Percentiles rank a stretch among this genome's conserved stretches.
Evolutionary conservation across 805 yeast species (phyloP).

Genomic region (Candida ortonii): DNA sequence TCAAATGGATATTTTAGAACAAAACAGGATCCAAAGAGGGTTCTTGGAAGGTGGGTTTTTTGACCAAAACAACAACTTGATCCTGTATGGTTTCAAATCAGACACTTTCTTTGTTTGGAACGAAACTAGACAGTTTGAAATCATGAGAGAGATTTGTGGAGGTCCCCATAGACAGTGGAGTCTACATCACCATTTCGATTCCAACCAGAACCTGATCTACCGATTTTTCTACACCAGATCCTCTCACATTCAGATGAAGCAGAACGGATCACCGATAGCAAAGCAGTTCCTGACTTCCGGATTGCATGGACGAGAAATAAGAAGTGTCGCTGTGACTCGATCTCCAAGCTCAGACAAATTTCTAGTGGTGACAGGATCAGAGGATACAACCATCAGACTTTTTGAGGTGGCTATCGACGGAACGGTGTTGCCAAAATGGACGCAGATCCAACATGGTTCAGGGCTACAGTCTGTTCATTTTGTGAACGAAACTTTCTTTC

Average conservation of each 20-base stretch:
- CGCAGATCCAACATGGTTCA: conserved; percentile 78
- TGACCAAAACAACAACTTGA: conserved; percentile 41
- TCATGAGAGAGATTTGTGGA: conserved; percentile 74
- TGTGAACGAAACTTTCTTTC: conserved; percentile 46
- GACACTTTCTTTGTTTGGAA: conserved; percentile 78
- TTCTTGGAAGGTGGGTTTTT: conserved; percentile 73
- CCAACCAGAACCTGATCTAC: conserved; percentile 27
- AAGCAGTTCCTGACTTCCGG: conserved; percentile 50
- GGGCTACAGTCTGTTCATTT: conserved; percentile 78
- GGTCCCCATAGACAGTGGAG: conserved; percentile 90
- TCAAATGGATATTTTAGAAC: conserved; percentile 20
- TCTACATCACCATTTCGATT: conserved; percentile 30
- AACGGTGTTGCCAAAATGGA: conserved; percentile 47
- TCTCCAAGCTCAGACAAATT: conserved; percentile 31
- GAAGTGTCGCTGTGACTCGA: conserved; percentile 57
- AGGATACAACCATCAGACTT: conserved; percentile 78
- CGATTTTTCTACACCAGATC: conserved; percentile 61
- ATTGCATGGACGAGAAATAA: conserved; percentile 87
- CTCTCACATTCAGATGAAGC: conserved; percentile 42
- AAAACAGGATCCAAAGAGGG: conserved; percentile 69
- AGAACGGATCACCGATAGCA: conserved; percentile 22
- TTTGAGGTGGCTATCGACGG: conserved; percentile 44
- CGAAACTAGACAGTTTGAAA: conserved; percentile 70
- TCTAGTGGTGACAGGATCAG: conserved; percentile 75
- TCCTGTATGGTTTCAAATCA: conserved; percentile 80